Percentiles rank a stretch among this genome's conserved stretches.
These are phyloP conservation scores for Coemansia sp. DNA, from an alignment of 192 early-diverging fungal genomes.

Conservation along the genomic window DNA sequence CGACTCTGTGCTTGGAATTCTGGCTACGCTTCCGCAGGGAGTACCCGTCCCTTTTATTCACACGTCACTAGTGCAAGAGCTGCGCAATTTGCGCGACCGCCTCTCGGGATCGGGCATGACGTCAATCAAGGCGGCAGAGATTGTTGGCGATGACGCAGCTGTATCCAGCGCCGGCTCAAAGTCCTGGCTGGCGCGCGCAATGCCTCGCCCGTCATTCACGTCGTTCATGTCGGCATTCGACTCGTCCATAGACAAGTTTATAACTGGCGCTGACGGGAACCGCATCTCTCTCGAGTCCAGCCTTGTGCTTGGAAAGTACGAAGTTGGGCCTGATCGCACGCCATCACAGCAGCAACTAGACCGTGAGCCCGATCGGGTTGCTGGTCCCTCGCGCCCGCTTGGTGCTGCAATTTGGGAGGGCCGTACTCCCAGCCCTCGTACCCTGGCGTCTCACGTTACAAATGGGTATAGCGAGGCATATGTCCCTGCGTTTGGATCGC, in stretches of 20 bases:
- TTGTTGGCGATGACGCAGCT: constrained; percentile 25
- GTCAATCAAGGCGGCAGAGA: constrained; percentile 34
- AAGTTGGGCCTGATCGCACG: constrained; percentile 29
- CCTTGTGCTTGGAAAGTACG: constrained; percentile 24
- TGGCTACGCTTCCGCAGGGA: constrained; percentile 70
- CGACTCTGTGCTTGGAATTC: constrained; percentile 67
- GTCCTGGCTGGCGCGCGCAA: constrained; percentile 56
- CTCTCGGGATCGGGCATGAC: constrained; percentile 54
- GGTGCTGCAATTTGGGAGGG: constrained; percentile 15
- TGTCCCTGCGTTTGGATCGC: constrained; percentile 16
- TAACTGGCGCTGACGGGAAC: constrained; percentile 58
- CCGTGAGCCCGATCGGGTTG: neutral
- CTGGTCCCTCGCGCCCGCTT: constrained; percentile 15
- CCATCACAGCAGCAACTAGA: constrained; percentile 4
- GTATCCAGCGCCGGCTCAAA: constrained; percentile 45
- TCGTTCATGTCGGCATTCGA: constrained; percentile 59
- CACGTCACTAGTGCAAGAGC: constrained; percentile 62
- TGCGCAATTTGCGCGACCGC: constrained; percentile 72
- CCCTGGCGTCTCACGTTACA: neutral
- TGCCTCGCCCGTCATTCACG: constrained; percentile 50
- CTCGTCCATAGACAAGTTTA: constrained; percentile 61
- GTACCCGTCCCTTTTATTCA: constrained; percentile 75
- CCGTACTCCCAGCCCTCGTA: constrained; percentile 14
- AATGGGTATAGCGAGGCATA: constrained; percentile 11
- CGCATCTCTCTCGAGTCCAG: constrained; percentile 25